Evolutionary conservation across 164 flowering plant species (phyloP), one percentile per base, ranked within the genome.

Genomic region (Sedum album): DNA sequence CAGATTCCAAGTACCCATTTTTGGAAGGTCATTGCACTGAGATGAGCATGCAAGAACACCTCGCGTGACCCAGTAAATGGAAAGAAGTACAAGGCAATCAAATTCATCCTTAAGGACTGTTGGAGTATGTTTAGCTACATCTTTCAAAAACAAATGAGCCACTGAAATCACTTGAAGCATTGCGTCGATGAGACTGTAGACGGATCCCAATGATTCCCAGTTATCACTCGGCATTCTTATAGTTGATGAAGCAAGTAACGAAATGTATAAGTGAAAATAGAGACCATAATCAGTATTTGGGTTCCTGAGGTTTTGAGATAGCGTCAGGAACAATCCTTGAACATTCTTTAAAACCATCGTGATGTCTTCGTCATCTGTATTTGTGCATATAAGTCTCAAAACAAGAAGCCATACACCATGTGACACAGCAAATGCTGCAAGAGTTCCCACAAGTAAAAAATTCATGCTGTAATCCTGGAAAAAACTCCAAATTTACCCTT

Each of bases 341-440:
- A 51, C 57, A 3, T 26, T 51, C 28, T 51, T 23, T 6, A 51
- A 10, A 51, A 51, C 10, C 28, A 51, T 51, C 8, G 21, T 21
- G n/a, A 51, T n/a, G 28, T 51, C 57, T 21, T 51, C 57, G n/a
- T 51, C 11, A 51, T 10, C 21, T 10, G 57, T 5, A 6, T 51
- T 9, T 21, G 57, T 26, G 6, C 57, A 51, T 51, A 51, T 21
- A 51, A 51, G 21, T 21, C 21, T 51, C 25, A 51, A 23, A 21
- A 23, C 57, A 51, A 51, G 57, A 51, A 51, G 57, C 57, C 57
- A 51, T 1, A 51, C 57, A 51, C 57, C 57, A 23, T 51, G 57
- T 21, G 57, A n/a, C 26, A 51, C 26, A 51, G 57, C 57, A 51
- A 51, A 51, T 51, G 57, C 57, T 51, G 57, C 28, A 2, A 51